Evolutionary conservation across 2,329 filamentous ascomycete species (phyloP).

Genomic region (Coniochaeta hoffmannii): DNA sequence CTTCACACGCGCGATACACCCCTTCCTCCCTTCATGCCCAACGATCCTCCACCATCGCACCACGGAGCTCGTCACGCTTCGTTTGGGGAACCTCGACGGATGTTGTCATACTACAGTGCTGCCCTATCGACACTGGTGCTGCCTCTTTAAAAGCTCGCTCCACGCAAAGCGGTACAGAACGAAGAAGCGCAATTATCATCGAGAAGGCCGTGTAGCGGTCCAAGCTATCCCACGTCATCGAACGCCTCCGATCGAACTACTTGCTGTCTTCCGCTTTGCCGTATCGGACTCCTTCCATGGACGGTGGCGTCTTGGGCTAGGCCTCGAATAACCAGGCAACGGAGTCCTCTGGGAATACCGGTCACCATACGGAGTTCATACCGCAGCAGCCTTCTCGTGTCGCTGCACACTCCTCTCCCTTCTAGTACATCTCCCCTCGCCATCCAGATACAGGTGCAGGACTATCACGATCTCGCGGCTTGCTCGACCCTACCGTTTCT

Average conservation of each 20-base stretch:
- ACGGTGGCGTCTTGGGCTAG: neutral
- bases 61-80: neutral
- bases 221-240: too few relatives aligned
- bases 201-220: too few relatives aligned
- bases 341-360: neutral
- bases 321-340: neutral
- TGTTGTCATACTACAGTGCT: neutral
- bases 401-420: too few relatives aligned
- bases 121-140: neutral
- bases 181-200: too few relatives aligned
- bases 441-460: too few relatives aligned
- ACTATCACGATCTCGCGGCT: neutral
- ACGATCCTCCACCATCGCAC: neutral
- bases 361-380: neutral
- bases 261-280: neutral
- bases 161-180: too few relatives aligned
- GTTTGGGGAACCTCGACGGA: neutral
- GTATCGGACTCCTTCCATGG: neutral
- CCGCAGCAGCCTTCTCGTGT: neutral
- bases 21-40: neutral
- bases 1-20: neutral
- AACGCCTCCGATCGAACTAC: neutral
- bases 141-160: neutral
- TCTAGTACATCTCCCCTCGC: too few relatives aligned
- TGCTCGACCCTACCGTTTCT: constrained; percentile 11